phyloP scores from a whole-genome alignment of 2,329 filamentous ascomycete genomes.

The Metarhizium brunneum region DNA sequence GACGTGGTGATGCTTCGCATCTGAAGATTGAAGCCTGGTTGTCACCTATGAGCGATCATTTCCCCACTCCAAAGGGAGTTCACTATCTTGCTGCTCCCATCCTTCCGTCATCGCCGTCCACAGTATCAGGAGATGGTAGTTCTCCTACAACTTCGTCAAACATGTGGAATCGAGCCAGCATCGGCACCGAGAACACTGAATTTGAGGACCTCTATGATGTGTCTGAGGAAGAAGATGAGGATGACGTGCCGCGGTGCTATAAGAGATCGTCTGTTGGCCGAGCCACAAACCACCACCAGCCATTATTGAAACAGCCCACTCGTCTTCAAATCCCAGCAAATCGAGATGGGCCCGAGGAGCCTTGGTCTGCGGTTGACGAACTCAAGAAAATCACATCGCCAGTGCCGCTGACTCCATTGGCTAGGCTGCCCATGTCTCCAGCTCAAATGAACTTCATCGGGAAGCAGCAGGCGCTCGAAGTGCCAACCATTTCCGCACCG shows the following conservation, averaged over 20 bases:
- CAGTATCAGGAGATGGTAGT: slow-evolving; percentile 40
- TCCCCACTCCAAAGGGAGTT: slow-evolving; percentile 61
- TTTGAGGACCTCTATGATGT: slow-evolving; percentile 86
- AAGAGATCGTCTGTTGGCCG: slow-evolving; percentile 22
- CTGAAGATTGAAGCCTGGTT: slow-evolving; percentile 50
- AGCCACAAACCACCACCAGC: slow-evolving; percentile 24
- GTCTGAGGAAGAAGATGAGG: slow-evolving; percentile 62
- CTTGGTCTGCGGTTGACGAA: slow-evolving; percentile 34
- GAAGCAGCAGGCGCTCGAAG: slow-evolving; percentile 48
- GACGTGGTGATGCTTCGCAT: slow-evolving; percentile 25
- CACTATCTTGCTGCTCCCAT: slow-evolving; percentile 56
- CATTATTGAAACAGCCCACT: slow-evolving; percentile 24
- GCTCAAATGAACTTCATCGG: slow-evolving; percentile 64
- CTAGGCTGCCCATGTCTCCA: slow-evolving; percentile 66
- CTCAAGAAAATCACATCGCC: slow-evolving; percentile 45
- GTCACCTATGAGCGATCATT: slow-evolving; percentile 53
- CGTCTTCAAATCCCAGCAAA: slow-evolving; percentile 44
- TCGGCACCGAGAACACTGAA: slow-evolving; percentile 57
- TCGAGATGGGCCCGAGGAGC: slow-evolving; percentile 24
- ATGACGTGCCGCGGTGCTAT: slow-evolving; percentile 10
- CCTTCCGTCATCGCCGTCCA: slow-evolving; percentile 52
- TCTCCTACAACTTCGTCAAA: slow-evolving; percentile 48
- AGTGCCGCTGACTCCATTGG: slow-evolving; percentile 54
- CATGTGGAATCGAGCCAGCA: slow-evolving; percentile 54
- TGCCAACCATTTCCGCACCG: slow-evolving; percentile 69